Evolutionary conservation across 257 asterid species (phyloP).

Genomic region (Mitragyna speciosa): DNA sequence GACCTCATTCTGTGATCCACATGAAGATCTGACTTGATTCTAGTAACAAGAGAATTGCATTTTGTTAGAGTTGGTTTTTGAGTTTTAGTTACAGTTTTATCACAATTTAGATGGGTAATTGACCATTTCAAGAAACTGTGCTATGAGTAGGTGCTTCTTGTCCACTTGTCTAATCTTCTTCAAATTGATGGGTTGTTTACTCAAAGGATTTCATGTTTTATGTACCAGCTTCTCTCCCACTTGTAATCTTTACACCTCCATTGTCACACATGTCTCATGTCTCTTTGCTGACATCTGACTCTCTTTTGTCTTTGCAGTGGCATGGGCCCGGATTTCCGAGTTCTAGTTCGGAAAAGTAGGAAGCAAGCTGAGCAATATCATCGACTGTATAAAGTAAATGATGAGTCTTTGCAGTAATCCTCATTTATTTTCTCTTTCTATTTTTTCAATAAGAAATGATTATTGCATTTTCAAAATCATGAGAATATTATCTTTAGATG

Average conservation of each 20-base stretch:
- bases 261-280: background rate
- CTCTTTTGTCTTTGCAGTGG: slow-evolving; percentile 64
- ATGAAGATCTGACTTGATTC: background rate
- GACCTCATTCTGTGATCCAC: background rate
- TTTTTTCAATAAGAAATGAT: background rate
- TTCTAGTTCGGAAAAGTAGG: slow-evolving; percentile 95
- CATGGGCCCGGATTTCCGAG: slow-evolving; percentile 99
- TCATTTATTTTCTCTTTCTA: background rate
- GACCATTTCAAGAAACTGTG: background rate
- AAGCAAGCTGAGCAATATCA: slow-evolving; percentile 95
- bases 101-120: background rate
- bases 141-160: background rate
- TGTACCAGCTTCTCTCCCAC: background rate
- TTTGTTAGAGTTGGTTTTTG: background rate
- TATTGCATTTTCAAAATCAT: background rate
- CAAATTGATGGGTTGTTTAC: background rate
- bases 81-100: background rate
- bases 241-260: background rate
- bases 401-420: background rate
- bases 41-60: background rate
- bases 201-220: background rate
- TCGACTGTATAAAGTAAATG: slow-evolving; percentile 78
- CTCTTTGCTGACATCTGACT: slow-evolving; percentile 13
- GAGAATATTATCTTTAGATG: slow-evolving; percentile 10
- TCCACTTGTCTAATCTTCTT: background rate